phyloP scores from a whole-genome alignment of 1,284 basidiomycete genomes.

The Cutaneotrichosporon cyanovorans region DNA sequence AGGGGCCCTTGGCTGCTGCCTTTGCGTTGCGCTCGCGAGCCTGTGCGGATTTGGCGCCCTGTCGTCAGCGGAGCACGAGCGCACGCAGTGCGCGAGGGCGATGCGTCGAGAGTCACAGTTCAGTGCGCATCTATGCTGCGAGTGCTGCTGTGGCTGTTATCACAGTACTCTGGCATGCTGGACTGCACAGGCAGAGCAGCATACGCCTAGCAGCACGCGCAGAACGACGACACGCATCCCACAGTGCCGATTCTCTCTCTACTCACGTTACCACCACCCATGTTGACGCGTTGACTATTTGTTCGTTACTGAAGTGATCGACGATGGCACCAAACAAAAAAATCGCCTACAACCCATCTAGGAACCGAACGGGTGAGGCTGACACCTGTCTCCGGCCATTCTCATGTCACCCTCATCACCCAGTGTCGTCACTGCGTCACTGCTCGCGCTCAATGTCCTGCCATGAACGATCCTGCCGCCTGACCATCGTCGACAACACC shows the following conservation, averaged over 20 bases:
- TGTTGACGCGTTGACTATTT: conserved; percentile 13
- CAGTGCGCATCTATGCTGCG: too few relatives aligned
- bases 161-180: too few relatives aligned
- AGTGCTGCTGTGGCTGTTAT: too few relatives aligned
- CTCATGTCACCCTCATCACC: not conserved
- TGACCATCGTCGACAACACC: conserved; percentile 7
- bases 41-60: conserved; percentile 44
- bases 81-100: too few relatives aligned
- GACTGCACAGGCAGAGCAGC: too few relatives aligned
- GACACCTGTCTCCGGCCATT: not conserved
- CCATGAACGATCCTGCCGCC: not conserved
- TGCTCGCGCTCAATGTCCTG: not conserved
- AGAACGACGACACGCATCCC: too few relatives aligned
- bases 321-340: too few relatives aligned
- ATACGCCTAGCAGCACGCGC: too few relatives aligned
- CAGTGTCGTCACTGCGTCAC: conserved; percentile 1
- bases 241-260: too few relatives aligned
- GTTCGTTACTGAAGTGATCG: not conserved
- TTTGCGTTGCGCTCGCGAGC: conserved; percentile 33
- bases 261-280: conserved; percentile 42
- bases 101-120: too few relatives aligned
- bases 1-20: conserved; percentile 26
- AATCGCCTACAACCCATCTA: too few relatives aligned
- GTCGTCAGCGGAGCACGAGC: conserved; percentile 11
- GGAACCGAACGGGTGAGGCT: not conserved